phyloP scores from a whole-genome alignment of 805 yeast genomes.

The Monosporozyma yasuniensis region DNA sequence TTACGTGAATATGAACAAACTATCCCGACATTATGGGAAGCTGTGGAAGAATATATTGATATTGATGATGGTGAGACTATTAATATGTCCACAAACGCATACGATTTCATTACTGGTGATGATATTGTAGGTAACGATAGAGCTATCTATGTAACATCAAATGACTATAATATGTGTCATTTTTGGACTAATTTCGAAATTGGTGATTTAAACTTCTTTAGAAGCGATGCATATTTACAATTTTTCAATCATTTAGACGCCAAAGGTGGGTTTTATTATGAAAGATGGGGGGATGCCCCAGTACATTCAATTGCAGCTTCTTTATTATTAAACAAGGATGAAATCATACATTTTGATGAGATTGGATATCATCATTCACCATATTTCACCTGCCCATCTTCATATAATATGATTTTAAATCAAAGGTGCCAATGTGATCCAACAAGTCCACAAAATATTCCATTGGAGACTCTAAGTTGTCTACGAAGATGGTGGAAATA shows the following conservation, averaged over 20 bases:
- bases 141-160: constrained; percentile 38
- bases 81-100: constrained; percentile 28
- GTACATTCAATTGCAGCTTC: constrained; percentile 69
- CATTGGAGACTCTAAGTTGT: constrained; percentile 48
- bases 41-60: constrained; percentile 50
- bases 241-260: constrained; percentile 58
- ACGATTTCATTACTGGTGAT: constrained; percentile 42
- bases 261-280: constrained; percentile 73
- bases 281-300: constrained; percentile 95
- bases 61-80: constrained; percentile 43
- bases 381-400: constrained; percentile 52
- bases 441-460: constrained; percentile 34
- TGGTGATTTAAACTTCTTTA: constrained; percentile 60
- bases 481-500: constrained; percentile 73
- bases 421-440: constrained; percentile 59
- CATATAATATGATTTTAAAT: constrained; percentile 38
- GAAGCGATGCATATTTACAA: constrained; percentile 51
- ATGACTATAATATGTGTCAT: constrained; percentile 71
- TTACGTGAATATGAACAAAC: constrained; percentile 78
- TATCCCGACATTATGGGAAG: constrained; percentile 75
- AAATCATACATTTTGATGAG: constrained; percentile 72
- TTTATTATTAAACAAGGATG: constrained; percentile 46
- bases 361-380: constrained; percentile 75
- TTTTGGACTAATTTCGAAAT: constrained; percentile 86
- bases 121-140: constrained; percentile 35